A percentile compares a stretch with the other conserved stretches of the same genome.
These are phyloP conservation scores for Penicillium sp. DNA, from an alignment of 2,329 filamentous ascomycete genomes.

Conservation along the genomic window DNA sequence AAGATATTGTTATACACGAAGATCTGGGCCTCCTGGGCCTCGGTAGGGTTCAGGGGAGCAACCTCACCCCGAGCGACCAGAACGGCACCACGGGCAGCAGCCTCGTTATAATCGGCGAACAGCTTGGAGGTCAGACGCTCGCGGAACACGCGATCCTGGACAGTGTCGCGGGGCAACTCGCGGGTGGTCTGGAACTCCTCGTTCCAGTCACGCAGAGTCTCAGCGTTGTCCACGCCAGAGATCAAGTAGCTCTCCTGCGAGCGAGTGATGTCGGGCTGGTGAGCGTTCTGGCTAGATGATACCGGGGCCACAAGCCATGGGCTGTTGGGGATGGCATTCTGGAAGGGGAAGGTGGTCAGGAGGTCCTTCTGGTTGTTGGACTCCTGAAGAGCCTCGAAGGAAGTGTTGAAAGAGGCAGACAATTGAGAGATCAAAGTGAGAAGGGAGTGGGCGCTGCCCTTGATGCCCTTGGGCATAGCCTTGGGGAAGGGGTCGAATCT, in stretches of 20 bases:
- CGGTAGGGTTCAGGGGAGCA: conserved; percentile 90
- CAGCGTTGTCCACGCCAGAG: conserved; percentile 87
- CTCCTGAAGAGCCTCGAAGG: conserved; percentile 80
- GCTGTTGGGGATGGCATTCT: conserved; percentile 87
- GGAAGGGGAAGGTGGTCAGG: conserved; percentile 90
- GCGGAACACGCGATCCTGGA: conserved; percentile 94
- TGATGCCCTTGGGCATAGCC: conserved; percentile 68
- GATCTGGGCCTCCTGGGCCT: conserved; percentile 90
- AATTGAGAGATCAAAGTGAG: conserved; percentile 76
- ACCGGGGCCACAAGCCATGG: conserved; percentile 85
- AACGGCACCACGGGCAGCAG: conserved; percentile 87
- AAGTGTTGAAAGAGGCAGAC: conserved; percentile 78
- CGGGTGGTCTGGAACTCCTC: conserved; percentile 98
- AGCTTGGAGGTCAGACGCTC: conserved; percentile 93
- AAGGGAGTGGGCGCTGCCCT: conserved; percentile 80
- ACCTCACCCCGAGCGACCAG: conserved; percentile 92
- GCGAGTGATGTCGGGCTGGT: conserved; percentile 82
- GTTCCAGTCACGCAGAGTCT: conserved; percentile 97
- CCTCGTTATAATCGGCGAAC: conserved; percentile 97
- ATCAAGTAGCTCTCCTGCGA: conserved; percentile 93
- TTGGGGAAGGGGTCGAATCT: conserved; percentile 93
- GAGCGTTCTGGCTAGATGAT: conserved; percentile 64
- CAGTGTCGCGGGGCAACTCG: conserved; percentile 88
- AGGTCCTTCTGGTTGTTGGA: conserved; percentile 85
- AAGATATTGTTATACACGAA: conserved; percentile 99